Base-by-base conservation (phyloP, 2,329 filamentous ascomycete species). In the Epichloe sp. region DNA sequence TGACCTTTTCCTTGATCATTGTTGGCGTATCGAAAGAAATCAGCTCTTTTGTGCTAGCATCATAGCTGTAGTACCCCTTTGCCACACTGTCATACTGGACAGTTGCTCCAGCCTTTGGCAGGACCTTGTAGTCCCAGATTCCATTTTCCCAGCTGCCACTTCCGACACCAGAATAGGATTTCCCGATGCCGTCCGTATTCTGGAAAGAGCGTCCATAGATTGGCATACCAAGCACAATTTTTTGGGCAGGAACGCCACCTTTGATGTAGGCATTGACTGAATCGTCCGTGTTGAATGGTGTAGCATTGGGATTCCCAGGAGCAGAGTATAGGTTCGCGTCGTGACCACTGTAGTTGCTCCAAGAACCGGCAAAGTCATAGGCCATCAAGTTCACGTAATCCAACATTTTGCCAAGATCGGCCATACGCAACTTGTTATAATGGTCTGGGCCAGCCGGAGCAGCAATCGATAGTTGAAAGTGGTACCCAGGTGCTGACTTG, bases 111-210 rank as follows among this genome's bases (percentile, higher is more conserved):
- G 75, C 61, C 31, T 74, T 73, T 0, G 87, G 88, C 2, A 94
- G 74, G 0, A 67, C 83, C 69, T 90, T 93, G 73, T 86, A 93
- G 63, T 94, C 86, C 79, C 83, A 91, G 3, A 88, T 71, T 0
- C 85, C 85, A 17, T 73, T 69, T 66, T 93, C 86, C 80, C 82
- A 91, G 49, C 74, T 81, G 0, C 86, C 86, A 14, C 68, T 62
- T 2, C 86, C 86, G 21, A 83, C 67, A 17, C 85, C 85, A 3
- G 60, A 74, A 67, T 74, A 93, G 0, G 75, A 52, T 54, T 76
- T 65, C 8, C 87, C 88, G 1, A 83, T 75, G 0, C 86, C 86
- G n/a, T 71, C 65, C 0, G 88, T 77, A 31, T 58, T 48, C 38
- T 59, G 31, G 54, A 64, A 62, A 35, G 60, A 55, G 40, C 63